Conservation (phyloP, 2,329 filamentous ascomycete genomes). For the Exophiala spinifera region DNA sequence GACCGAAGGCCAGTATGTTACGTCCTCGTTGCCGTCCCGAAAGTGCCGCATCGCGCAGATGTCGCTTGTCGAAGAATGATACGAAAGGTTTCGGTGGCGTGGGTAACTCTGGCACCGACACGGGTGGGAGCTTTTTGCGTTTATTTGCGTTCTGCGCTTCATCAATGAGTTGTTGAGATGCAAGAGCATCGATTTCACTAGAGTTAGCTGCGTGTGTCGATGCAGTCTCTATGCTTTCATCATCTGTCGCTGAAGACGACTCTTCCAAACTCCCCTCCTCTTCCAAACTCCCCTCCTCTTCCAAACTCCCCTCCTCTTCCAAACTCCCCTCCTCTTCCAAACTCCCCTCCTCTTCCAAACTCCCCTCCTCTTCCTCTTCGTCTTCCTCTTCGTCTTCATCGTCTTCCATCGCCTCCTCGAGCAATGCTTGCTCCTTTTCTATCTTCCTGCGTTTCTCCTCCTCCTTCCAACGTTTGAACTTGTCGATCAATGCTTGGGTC, state of each 20-base stretch:
- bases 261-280: not conserved
- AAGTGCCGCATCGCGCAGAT: conserved; percentile 77
- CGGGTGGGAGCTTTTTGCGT: conserved; percentile 16
- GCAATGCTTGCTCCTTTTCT: conserved; percentile 65
- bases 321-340: conserved; percentile 43
- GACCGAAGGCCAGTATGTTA: conserved; percentile 75
- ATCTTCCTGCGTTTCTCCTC: conserved; percentile 81
- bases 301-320: conserved; percentile 17
- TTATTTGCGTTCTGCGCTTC: conserved; percentile 58
- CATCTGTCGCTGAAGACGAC: conserved; percentile 10
- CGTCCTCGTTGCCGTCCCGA: conserved; percentile 67
- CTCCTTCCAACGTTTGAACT: conserved; percentile 82
- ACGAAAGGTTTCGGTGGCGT: conserved; percentile 62
- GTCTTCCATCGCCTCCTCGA: conserved; percentile 41
- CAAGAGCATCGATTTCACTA: conserved; percentile 67
- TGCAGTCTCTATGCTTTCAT: conserved; percentile 15
- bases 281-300: conserved; percentile 13
- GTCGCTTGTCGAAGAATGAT: conserved; percentile 81
- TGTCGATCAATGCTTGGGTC: conserved; percentile 76
- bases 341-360: not conserved
- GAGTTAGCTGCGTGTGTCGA: conserved; percentile 59
- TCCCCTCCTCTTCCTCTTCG: conserved; percentile 7
- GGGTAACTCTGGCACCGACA: conserved; percentile 18
- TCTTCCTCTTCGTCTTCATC: conserved; percentile 19
- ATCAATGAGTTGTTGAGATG: conserved; percentile 71